Base-by-base conservation (phyloP, 2,329 filamentous ascomycete genomes). In the Fusarium marasasianum region DNA sequence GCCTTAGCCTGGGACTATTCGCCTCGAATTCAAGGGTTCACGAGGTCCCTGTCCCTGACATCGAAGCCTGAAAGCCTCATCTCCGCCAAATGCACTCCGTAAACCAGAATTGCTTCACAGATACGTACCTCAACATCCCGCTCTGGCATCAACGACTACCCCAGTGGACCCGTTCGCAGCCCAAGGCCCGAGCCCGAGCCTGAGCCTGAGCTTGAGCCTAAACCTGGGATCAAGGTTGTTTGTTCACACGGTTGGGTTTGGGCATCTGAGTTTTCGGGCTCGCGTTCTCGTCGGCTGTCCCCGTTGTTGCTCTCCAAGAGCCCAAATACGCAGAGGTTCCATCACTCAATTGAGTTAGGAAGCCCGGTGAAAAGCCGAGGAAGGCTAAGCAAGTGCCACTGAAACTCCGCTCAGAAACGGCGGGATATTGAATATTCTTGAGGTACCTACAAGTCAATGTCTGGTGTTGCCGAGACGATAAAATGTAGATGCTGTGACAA, bases 231-330 rank as follows among this genome's bases (percentile, higher is more conserved):
- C 63, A 63, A 57, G 72, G 66, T 54, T 50, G 59, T 66, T 54
- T 50, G 53, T 66, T 65, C 26, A 54, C 47, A 31, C 20, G 33
- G 40, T 70, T 64, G 26, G 65, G 66, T 43, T 74, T 72, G 74
- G 68, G 58, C 58, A 67, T 73, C 69, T 64, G 59, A 55, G 55
- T 68, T 73, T 76, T 70, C 50, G 66, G 66, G 63, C 70, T 66
- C 60, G 48, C 67, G 47, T 60, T 58, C 43, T 47, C 48, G 58
- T 73, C 64, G 60, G 69, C 41, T 56, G 64, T 54, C 72, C 60
- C 72, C 68, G 72, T 61, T 57, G 44, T 61, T 58, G 62, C 51
- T 64, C 57, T 57, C 35, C 53, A 51, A 29, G 37, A 55, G 51
- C n/a, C 51, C 35, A 74, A 24, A 54, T 33, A 59, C 48, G 59